Evolutionary conservation across 768 basidiomycete species (phyloP), one percentile per base, ranked within the genome.

Genomic region (Neoboletus subvelutipes): DNA sequence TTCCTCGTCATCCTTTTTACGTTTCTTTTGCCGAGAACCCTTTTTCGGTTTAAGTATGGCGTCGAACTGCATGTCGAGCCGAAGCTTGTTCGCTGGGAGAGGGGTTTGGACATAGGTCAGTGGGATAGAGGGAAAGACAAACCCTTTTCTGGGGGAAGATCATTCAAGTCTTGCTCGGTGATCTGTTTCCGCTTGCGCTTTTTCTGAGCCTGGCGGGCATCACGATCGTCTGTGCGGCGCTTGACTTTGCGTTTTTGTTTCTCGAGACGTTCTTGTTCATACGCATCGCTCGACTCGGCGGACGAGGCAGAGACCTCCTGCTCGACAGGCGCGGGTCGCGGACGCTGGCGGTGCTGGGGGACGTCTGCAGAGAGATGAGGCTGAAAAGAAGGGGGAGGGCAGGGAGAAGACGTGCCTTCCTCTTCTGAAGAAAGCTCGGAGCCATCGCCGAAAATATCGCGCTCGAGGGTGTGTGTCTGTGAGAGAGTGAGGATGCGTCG

Each of bases 31-130:
- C 17, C 87, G 77, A 29, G 80, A 78, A 3, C 78, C 71, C 70
- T 88, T 90, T 69, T 90, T 92, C 4, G 86, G 78, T 73, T 92
- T 93, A 20, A 95, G 79, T 52, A 94, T 94, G 18, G 87, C 88
- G 57, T 96, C 92, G 56, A 98, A 83, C 64, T 86, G 80, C 80
- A 87, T 88, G 65, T 94, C 90, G 34, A 97, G 77, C 1, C 85
- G 84, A 42, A 85, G 72, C 75, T 90, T 90, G 60, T 78, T 86
- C 11, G 86, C 94, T 97, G 70, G 17, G 29, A 46, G 39, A 50
- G 26, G 55, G 52, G 48, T 47, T 61, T 34, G 28, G 37, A 45
- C 1, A 13, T 11, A 7, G 24, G 6, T 2, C n/a, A 13, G 5
- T 2, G 53, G 31, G 34, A 37, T 0, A 26, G 22, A 51, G 17